Conservation (phyloP, 345 rosid species). For the Iberis pinnata region DNA sequence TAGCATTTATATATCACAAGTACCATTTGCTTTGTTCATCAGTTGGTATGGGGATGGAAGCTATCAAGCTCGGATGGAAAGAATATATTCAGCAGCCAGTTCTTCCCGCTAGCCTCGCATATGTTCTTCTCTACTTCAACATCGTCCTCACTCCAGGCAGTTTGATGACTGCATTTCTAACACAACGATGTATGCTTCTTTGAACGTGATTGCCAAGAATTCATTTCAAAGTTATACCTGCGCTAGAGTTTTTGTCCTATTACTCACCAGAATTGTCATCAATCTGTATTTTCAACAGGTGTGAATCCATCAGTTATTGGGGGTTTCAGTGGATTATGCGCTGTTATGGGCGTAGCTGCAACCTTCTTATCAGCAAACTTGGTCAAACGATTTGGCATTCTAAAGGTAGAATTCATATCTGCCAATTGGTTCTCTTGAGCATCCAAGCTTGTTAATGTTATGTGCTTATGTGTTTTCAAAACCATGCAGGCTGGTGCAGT, state of each 20-base stretch:
- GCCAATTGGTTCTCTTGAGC: background rate
- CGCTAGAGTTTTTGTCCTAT: background rate
- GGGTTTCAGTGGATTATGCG: conserved; percentile 86
- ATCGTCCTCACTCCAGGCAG: conserved; percentile 87
- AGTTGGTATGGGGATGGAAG: conserved; percentile 53
- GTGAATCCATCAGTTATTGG: conserved; percentile 81
- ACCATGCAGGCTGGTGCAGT: conserved; percentile 81
- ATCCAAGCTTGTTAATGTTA: conserved; percentile 13
- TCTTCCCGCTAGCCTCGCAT: conserved; percentile 94
- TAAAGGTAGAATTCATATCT: conserved; percentile 11
- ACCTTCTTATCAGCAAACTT: conserved; percentile 77
- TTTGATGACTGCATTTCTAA: conserved; percentile 93
- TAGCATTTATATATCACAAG: conserved; percentile 3
- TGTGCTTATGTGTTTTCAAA: conserved; percentile 1
- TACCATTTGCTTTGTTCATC: conserved; percentile 20
- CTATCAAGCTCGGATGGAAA: conserved; percentile 92
- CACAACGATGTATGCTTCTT: conserved; percentile 56
- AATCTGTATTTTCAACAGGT: conserved; percentile 39
- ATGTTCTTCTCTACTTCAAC: conserved; percentile 78
- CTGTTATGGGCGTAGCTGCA: conserved; percentile 92
- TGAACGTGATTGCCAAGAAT: background rate
- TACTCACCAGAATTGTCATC: background rate
- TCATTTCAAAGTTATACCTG: background rate
- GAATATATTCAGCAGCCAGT: conserved; percentile 90
- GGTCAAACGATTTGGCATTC: conserved; percentile 62